A percentile compares a stretch with the other conserved stretches of the same genome.
Evolutionary conservation across 2,329 filamentous ascomycete species (phyloP).

Genomic region (Aspergillaceae sp.): DNA sequence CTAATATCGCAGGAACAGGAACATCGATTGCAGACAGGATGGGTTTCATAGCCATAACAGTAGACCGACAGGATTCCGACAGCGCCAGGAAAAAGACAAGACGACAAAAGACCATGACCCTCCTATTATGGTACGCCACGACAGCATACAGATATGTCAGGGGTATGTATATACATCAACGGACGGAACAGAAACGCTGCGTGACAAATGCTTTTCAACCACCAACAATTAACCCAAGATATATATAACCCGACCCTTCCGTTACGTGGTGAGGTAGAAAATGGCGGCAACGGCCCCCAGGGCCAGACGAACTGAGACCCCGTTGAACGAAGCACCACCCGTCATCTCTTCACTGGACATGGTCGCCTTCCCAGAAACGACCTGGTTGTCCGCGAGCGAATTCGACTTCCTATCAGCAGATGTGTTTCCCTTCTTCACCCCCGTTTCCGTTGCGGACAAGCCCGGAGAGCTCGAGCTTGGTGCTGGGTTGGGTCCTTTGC

Average conservation of each 20-base stretch:
- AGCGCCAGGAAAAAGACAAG: neutral
- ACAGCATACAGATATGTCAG: neutral
- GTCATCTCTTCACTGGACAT: slow-evolving; percentile 2
- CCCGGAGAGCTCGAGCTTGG: neutral
- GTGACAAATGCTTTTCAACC: neutral
- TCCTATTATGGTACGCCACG: neutral
- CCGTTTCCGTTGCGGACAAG: no score
- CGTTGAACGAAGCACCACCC: slow-evolving; percentile 7
- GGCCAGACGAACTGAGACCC: slow-evolving; percentile 6
- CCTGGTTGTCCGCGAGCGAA: neutral
- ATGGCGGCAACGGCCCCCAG: slow-evolving; percentile 7
- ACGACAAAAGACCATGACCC: neutral
- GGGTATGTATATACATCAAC: neutral
- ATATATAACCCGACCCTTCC: neutral
- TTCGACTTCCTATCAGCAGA: slow-evolving; percentile 2
- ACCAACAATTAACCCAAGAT: neutral
- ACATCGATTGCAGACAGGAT: neutral
- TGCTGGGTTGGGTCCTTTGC: slow-evolving; percentile 3
- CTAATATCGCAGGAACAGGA: neutral
- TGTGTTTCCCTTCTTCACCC: slow-evolving; percentile 7
- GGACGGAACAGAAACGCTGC: neutral
- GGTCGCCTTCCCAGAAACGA: neutral
- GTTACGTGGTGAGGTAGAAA: slow-evolving; percentile 7
- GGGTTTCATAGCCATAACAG: neutral
- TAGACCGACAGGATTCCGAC: neutral